Evolutionary conservation across 2,329 filamentous ascomycete species (phyloP), one percentile per base, ranked within the genome.

Genomic region (Trichoderma atrobrunneum): DNA sequence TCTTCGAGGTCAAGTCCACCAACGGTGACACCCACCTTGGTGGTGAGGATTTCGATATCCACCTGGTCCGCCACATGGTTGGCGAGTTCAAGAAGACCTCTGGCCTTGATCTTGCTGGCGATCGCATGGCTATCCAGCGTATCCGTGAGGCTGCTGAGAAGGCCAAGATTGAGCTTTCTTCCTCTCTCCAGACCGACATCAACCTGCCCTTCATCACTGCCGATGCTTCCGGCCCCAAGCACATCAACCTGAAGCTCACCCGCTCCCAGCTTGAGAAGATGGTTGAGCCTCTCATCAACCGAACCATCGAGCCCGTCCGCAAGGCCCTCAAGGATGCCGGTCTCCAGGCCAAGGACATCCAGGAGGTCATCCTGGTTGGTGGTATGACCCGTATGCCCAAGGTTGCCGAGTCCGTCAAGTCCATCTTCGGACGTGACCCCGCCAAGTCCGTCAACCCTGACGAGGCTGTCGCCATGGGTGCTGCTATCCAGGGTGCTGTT

Each of bases 371-470:
- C 83, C 92, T 98, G 57, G 95, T 98, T 71, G 95, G 95, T 91
- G 95, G 95, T 86, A 98, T 98, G 95, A 98, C 95, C 79, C 95
- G 95, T 87, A 98, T 98, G 95, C 95, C 95, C 83, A 98, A 98
- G 92, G 95, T 98, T 77, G 88, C 90, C 75, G 94, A 98, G 87
- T 96, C 94, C 59, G 95, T 98, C 83, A 97, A 97, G 92, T 90
- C 87, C 87, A 95, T 98, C 83, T 98, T 98, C 84, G 95, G 95
- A 77, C 95, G 95, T 82, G 95, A 98, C 72, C 94, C 95, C 76
- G 93, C 95, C 84, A 98, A 98, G 90, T 97, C 95, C 65, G 95
- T 98, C 83, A 98, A 98, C 90, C 95, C 95, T 73, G 95, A 98
- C 78, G 95, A 98, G 89, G 95, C 95, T 83, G 95, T 98, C 74